Percentiles rank a stretch among this genome's conserved stretches.
phyloP scores from a whole-genome alignment of 371 early-diverging fungal species.

The Saksenaea oblongispora region DNA sequence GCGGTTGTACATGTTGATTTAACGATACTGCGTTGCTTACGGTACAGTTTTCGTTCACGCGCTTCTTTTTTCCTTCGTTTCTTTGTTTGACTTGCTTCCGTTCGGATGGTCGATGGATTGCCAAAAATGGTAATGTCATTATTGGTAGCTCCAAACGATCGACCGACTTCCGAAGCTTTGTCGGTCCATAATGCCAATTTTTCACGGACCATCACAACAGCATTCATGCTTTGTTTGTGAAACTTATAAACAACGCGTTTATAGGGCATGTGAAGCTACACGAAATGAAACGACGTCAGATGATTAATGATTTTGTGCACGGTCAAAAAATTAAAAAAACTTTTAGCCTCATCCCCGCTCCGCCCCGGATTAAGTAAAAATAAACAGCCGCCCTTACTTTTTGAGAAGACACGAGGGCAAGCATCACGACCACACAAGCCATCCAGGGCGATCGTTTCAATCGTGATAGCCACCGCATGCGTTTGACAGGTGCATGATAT shows the following conservation, averaged over 20 bases:
- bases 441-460: slow-evolving; percentile 10
- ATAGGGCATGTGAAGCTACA: slow-evolving; percentile 6
- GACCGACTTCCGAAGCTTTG: background rate
- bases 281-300: background rate
- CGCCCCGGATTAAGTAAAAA: slow-evolving; percentile 5
- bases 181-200: background rate
- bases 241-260: background rate
- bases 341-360: slow-evolving; percentile 6
- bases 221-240: background rate
- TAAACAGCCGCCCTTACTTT: background rate
- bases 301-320: slow-evolving; percentile 2
- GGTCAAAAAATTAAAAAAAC: background rate
- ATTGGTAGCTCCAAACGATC: background rate
- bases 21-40: background rate
- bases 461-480: background rate
- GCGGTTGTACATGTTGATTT: background rate
- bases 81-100: background rate
- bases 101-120: background rate
- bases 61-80: background rate
- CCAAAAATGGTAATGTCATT: no score
- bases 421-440: slow-evolving; percentile 2
- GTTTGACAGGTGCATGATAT: slow-evolving; percentile 4
- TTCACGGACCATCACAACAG: background rate
- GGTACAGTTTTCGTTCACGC: background rate
- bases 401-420: slow-evolving; percentile 5